Conservation (phyloP, 345 rosid species). For the Lepidium sativum region DNA sequence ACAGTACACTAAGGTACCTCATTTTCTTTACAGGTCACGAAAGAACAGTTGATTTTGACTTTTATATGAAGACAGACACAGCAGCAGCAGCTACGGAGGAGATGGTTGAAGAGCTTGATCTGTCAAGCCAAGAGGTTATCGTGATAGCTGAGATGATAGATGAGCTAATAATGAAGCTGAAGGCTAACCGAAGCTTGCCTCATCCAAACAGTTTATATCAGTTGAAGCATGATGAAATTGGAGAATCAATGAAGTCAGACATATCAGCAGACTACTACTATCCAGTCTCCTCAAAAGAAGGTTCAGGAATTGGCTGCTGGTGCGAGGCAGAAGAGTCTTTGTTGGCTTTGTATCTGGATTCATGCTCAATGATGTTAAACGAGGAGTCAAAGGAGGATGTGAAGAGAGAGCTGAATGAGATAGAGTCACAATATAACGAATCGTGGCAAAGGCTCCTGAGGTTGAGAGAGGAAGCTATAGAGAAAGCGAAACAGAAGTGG, state of each 20-base stretch:
- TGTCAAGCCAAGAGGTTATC: slow-evolving; percentile 56
- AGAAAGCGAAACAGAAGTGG: slow-evolving; percentile 56
- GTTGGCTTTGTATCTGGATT: slow-evolving; percentile 6
- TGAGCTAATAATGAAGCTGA: slow-evolving; percentile 46
- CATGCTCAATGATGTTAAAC: slow-evolving; percentile 9
- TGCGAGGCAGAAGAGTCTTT: slow-evolving; percentile 4
- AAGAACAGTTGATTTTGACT: slow-evolving; percentile 57
- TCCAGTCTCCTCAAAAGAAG: slow-evolving; percentile 8
- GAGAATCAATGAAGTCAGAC: slow-evolving; percentile 17
- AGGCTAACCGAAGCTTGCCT: slow-evolving; percentile 39
- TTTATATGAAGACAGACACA: slow-evolving; percentile 68
- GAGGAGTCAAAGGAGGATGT: slow-evolving; percentile 36
- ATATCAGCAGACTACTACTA: slow-evolving; percentile 13
- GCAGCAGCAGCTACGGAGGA: slow-evolving; percentile 57
- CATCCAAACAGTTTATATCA: background rate
- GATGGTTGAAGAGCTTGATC: slow-evolving; percentile 75
- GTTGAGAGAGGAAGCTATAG: slow-evolving; percentile 69
- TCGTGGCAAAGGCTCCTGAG: slow-evolving; percentile 48
- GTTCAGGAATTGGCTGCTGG: background rate
- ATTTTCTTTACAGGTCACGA: slow-evolving; percentile 12
- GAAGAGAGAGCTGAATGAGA: slow-evolving; percentile 48
- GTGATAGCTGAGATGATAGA: slow-evolving; percentile 67
- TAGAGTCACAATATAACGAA: slow-evolving; percentile 55
- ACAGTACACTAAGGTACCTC: background rate
- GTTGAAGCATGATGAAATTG: slow-evolving; percentile 5